These are phyloP conservation scores for Pythium coloratum DNA, from an alignment of 352 stramenopile genomes.

Conservation along the genomic window DNA sequence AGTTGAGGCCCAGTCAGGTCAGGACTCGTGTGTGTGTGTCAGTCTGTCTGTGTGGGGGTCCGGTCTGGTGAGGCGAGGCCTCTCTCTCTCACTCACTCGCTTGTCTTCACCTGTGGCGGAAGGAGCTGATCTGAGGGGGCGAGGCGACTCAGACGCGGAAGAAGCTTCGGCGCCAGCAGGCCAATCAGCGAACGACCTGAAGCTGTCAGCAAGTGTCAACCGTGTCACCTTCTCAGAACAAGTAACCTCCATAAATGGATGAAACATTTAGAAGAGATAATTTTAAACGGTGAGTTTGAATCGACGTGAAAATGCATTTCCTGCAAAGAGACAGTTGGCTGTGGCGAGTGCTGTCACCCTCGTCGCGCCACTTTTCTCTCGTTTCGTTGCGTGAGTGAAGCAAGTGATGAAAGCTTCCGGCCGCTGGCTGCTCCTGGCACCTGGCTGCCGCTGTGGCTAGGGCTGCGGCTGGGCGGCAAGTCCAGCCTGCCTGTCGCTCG, in stretches of 20 bases:
- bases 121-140: conserved; percentile 19
- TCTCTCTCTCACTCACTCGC: background rate
- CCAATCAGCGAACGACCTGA: conserved; percentile 20
- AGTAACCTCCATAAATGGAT: background rate
- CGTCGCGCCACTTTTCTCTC: background rate
- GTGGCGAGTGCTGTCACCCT: background rate
- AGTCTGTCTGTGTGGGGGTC: too few species aligned
- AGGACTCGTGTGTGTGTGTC: too few species aligned
- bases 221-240: conserved; percentile 15
- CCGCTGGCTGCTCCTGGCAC: too few species aligned
- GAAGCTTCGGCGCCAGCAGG: conserved; percentile 18
- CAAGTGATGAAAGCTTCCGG: background rate
- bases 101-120: background rate
- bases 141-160: conserved; percentile 24
- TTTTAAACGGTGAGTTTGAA: too few species aligned
- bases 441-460: background rate
- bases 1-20: too few species aligned
- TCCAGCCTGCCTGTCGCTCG: background rate
- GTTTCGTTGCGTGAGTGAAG: background rate
- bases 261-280: too few species aligned
- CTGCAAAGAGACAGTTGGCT: conserved; percentile 26
- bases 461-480: background rate
- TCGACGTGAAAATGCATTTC: conserved; percentile 14
- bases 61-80: background rate
- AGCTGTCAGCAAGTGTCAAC: conserved; percentile 25